These are phyloP conservation scores for Candida tallmaniae DNA, from an alignment of 805 yeast species.

Conservation along the genomic window DNA sequence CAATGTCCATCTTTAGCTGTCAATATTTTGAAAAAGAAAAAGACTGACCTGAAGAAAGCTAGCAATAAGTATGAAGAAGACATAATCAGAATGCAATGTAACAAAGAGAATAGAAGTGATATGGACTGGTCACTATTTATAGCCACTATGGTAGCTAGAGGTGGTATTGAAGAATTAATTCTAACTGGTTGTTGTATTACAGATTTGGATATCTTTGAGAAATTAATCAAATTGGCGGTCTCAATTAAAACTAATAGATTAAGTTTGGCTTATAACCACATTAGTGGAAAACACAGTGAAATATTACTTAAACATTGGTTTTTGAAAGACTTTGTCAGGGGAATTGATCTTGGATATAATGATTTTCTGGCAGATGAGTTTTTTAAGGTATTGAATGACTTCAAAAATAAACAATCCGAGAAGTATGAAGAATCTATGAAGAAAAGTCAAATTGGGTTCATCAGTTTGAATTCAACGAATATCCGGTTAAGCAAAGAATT, in stretches of 20 bases:
- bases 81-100: conserved; percentile 40
- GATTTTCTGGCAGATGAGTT: conserved; percentile 45
- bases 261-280: conserved; percentile 74
- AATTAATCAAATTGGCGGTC: conserved; percentile 54
- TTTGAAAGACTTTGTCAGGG: conserved; percentile 44
- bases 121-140: conserved; percentile 82
- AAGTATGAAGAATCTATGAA: conserved; percentile 15
- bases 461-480: conserved; percentile 65
- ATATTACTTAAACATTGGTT: conserved; percentile 57
- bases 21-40: conserved; percentile 38
- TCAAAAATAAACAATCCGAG: conserved; percentile 13
- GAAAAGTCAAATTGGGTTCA: conserved; percentile 31
- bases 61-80: conserved; percentile 18
- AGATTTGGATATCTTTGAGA: conserved; percentile 50
- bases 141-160: conserved; percentile 62
- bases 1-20: conserved; percentile 54
- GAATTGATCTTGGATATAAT: conserved; percentile 82
- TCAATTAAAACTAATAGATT: conserved; percentile 52
- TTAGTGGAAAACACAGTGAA: conserved; percentile 55
- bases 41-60: conserved; percentile 13
- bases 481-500: conserved; percentile 44
- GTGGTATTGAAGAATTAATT: conserved; percentile 75
- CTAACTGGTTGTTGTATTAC: conserved; percentile 71
- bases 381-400: conserved; percentile 36
- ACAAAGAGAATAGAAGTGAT: conserved; percentile 55